Percentiles rank a stretch among this genome's conserved stretches.
phyloP scores from a whole-genome alignment of 768 basidiomycete genomes.

The Favolaschia claudopus region DNA sequence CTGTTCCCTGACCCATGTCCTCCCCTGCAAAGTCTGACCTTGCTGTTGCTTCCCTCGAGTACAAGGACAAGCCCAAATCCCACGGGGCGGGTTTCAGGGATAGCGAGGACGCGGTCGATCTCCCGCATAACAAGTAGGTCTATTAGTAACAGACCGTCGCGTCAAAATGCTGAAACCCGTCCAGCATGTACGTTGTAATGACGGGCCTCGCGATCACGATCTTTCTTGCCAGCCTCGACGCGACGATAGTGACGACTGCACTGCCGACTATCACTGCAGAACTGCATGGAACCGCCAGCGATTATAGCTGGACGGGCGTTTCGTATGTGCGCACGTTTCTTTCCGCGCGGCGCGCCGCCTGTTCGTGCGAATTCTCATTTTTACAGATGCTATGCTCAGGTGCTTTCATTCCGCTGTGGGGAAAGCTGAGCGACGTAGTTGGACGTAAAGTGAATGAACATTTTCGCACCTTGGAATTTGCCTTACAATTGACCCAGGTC shows the following conservation, averaged over 20 bases:
- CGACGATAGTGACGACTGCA: constrained; percentile 23
- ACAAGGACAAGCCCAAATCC: neutral
- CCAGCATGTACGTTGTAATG: constrained; percentile 18
- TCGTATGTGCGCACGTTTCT: neutral
- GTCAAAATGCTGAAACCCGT: neutral
- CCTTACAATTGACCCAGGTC: neutral
- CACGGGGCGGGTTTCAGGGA: constrained; percentile 13
- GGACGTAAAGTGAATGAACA: constrained; percentile 2
- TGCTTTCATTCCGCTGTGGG: constrained; percentile 18
- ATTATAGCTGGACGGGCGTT: constrained; percentile 20
- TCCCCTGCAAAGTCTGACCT: too few species aligned
- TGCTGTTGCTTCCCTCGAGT: too few species aligned
- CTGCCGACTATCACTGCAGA: constrained; percentile 23
- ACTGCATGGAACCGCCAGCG: constrained; percentile 18
- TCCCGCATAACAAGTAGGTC: constrained; percentile 19
- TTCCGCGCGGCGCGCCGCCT: neutral
- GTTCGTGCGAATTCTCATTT: neutral
- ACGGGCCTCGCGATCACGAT: constrained; percentile 13
- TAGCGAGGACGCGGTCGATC: constrained; percentile 1
- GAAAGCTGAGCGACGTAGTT: constrained; percentile 15
- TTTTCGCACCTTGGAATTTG: neutral
- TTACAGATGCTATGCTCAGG: constrained; percentile 15
- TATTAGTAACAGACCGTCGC: neutral
- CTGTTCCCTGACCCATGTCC: too few species aligned
- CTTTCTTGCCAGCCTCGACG: constrained; percentile 18